Percentiles rank a stretch among this genome's conserved stretches.
Conservation (phyloP, 2,329 filamentous ascomycete genomes). For the Gaeumannomyces tritici region DNA sequence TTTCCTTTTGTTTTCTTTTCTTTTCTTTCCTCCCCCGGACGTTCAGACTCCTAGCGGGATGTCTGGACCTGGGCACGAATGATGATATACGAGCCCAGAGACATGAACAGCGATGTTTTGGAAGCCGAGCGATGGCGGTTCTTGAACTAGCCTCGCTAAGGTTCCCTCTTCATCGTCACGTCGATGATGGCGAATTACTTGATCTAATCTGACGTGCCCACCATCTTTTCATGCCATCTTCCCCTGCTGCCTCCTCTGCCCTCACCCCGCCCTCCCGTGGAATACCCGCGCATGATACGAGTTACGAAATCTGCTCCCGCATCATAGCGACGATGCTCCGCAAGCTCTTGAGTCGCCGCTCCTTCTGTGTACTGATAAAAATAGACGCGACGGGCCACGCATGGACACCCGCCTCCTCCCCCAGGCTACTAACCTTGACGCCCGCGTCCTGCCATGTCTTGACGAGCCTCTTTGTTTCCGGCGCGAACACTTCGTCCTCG, state of each 20-base stretch:
- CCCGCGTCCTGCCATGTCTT: constrained; percentile 42
- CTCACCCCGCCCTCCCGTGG: too few relatives aligned
- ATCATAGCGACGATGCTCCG: constrained; percentile 28
- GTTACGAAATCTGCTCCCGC: constrained; percentile 14
- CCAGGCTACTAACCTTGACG: constrained; percentile 44
- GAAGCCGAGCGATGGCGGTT: constrained; percentile 35
- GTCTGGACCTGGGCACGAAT: constrained; percentile 9
- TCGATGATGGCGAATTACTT: constrained; percentile 42
- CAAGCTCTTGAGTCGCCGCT: constrained; percentile 43
- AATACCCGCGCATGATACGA: too few relatives aligned
- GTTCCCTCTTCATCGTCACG: constrained; percentile 30
- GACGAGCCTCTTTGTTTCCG: constrained; percentile 56
- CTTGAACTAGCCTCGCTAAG: constrained; percentile 22
- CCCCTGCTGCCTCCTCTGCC: neutral
- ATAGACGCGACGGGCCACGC: constrained; percentile 69
- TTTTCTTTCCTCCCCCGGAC: too few relatives aligned
- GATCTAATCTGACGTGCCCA: constrained; percentile 53
- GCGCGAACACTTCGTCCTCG: constrained; percentile 66
- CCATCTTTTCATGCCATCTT: constrained; percentile 7
- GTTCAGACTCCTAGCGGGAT: too few relatives aligned
- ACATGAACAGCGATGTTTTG: constrained; percentile 19
- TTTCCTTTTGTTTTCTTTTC: too few relatives aligned
- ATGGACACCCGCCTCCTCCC: constrained; percentile 55
- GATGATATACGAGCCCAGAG: constrained; percentile 33
- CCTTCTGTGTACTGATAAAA: constrained; percentile 40